phyloP scores from a whole-genome alignment of 805 yeast species.

The Wickerhamomyces chambardii region DNA sequence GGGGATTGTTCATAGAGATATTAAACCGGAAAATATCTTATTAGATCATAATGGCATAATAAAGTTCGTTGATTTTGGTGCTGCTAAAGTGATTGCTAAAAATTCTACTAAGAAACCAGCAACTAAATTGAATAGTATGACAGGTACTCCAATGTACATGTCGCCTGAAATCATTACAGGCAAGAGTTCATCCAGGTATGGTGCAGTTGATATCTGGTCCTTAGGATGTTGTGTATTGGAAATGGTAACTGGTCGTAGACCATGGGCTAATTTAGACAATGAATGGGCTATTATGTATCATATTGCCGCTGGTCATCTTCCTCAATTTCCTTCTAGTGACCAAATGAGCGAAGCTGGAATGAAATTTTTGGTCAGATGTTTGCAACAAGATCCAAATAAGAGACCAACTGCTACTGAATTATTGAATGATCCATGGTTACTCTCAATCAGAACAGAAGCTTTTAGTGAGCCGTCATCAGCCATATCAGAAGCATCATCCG shows the following conservation, averaged over 20 bases:
- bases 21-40: constrained; percentile 90
- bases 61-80: constrained; percentile 96
- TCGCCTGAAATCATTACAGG: constrained; percentile 96
- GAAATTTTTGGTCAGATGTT: constrained; percentile 61
- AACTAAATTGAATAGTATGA: constrained; percentile 24
- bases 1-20: constrained; percentile 94
- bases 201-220: constrained; percentile 82
- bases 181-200: constrained; percentile 26
- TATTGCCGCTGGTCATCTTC: constrained; percentile 91
- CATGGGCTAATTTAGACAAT: constrained; percentile 94
- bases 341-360: constrained; percentile 73
- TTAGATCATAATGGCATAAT: constrained; percentile 89
- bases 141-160: constrained; percentile 99
- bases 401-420: constrained; percentile 82
- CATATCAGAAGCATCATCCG: constrained; percentile 6
- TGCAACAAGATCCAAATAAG: constrained; percentile 73
- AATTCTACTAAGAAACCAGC: constrained; percentile 34
- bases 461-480: constrained; percentile 35
- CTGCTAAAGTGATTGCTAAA: constrained; percentile 82
- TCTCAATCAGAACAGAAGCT: constrained; percentile 59
- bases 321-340: constrained; percentile 71
- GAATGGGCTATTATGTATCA: constrained; percentile 99
- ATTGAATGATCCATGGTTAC: constrained; percentile 84
- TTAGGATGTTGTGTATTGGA: constrained; percentile 93
- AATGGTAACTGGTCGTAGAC: constrained; percentile 94